Conservation (phyloP, 202 grass and related monocot species). For the Setaria italica region DNA sequence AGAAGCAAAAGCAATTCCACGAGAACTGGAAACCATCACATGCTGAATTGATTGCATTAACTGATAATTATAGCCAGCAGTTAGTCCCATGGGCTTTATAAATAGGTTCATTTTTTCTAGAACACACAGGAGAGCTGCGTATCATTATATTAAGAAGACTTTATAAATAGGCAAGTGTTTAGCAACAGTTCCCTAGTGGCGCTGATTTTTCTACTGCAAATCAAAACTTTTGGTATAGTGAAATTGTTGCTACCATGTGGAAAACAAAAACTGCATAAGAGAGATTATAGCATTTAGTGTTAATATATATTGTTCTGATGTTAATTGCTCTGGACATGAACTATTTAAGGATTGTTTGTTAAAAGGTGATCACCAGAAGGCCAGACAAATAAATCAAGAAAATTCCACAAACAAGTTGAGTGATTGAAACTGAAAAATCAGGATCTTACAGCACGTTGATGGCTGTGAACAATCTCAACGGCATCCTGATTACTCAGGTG, state of each 20-base stretch:
- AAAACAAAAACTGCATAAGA: background rate
- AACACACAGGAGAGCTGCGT: no score
- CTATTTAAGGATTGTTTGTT: background rate
- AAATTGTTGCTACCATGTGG: background rate
- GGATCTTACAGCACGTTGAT: conserved; percentile 79
- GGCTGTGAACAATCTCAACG: conserved; percentile 80
- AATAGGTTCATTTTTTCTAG: background rate
- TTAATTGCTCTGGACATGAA: background rate
- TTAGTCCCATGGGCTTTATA: background rate
- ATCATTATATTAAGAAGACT: background rate
- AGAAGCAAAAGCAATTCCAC: conserved; percentile 7
- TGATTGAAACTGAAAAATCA: background rate
- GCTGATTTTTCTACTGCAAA: background rate
- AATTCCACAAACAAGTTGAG: background rate
- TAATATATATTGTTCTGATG: background rate
- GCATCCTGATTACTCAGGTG: conserved; percentile 88
- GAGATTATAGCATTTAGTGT: background rate
- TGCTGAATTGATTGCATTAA: conserved; percentile 8
- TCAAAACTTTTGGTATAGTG: background rate
- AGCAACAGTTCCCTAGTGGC: background rate
- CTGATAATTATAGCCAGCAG: background rate
- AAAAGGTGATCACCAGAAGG: background rate
- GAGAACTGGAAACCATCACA: background rate
- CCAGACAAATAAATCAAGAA: background rate
- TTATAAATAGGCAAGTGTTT: conserved; percentile 27